Evolutionary conservation across 805 yeast genomes (phyloP).

Genomic region (Clavispora santaluciae): DNA sequence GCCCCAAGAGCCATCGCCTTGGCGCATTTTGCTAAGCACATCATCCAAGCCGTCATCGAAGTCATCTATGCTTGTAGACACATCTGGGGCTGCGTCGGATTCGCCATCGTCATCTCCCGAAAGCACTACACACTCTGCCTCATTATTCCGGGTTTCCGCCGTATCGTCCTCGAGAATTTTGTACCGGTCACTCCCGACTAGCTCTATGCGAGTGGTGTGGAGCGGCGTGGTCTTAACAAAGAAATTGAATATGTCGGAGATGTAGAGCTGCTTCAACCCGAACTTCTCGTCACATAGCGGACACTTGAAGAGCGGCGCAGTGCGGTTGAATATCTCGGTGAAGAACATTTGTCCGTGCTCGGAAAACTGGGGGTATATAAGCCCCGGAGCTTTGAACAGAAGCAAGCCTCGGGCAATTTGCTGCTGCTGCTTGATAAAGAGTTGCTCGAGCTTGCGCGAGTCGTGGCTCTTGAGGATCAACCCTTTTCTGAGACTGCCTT

Average conservation of each 20-base stretch:
- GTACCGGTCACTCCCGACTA: conserved; percentile 30
- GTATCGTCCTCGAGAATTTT: conserved; percentile 26
- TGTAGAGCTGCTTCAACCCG: conserved; percentile 28
- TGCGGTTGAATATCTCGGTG: conserved; percentile 10
- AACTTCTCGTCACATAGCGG: conserved; percentile 37
- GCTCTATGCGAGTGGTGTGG: conserved; percentile 30
- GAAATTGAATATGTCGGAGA: conserved; percentile 37
- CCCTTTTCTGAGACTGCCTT: conserved; percentile 19
- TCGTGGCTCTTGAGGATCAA: conserved; percentile 24
- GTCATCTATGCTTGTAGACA: conserved; percentile 8
- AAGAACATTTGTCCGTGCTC: conserved; percentile 18
- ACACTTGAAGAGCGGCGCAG: conserved; percentile 32
- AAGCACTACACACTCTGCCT: conserved; percentile 23
- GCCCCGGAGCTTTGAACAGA: conserved; percentile 7
- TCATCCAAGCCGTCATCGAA: conserved; percentile 29
- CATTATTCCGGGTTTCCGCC: conserved; percentile 9
- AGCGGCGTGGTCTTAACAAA: conserved; percentile 37
- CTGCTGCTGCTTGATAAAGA: conserved; percentile 12
- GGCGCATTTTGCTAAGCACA: conserved; percentile 17
- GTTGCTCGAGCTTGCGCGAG: conserved; percentile 11
- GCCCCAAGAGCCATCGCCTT: conserved; percentile 35
- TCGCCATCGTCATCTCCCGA: conserved; percentile 28
- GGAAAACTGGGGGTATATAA: conserved; percentile 13
- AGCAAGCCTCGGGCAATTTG: conserved; percentile 8
- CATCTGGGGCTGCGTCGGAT: conserved; percentile 4